These are phyloP conservation scores for Rhodamnia rubescens DNA, from an alignment of 345 rosid genomes.

Conservation along the genomic window DNA sequence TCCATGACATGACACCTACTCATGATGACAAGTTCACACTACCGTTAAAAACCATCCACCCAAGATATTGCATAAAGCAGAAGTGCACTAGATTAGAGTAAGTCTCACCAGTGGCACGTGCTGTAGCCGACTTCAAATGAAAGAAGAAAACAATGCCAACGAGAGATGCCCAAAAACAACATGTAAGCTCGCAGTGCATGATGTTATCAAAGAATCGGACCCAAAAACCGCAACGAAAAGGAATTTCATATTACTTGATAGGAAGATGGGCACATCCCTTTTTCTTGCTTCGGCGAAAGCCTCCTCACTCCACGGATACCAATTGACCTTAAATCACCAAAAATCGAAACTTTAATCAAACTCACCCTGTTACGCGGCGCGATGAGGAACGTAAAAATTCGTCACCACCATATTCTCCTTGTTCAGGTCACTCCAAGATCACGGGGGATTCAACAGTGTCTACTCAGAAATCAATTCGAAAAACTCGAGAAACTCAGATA, in stretches of 20 bases:
- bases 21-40: background rate
- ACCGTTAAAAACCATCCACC: background rate
- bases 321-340: conserved; percentile 46
- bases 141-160: conserved; percentile 5
- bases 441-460: background rate
- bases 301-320: conserved; percentile 95
- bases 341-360: background rate
- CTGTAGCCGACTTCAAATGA: conserved; percentile 85
- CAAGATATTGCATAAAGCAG: background rate
- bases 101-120: conserved; percentile 93
- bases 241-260: conserved; percentile 44
- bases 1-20: conserved; percentile 97
- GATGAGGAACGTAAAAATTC: background rate
- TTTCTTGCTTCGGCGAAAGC: conserved; percentile 78
- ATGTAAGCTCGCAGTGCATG: background rate
- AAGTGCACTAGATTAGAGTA: background rate
- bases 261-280: conserved; percentile 84
- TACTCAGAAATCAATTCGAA: background rate
- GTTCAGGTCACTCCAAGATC: background rate
- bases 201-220: background rate
- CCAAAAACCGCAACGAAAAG: background rate
- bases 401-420: background rate
- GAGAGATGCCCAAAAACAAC: background rate
- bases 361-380: background rate
- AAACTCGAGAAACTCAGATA: background rate